Percentiles rank a stretch among this genome's conserved stretches.
Conservation (phyloP, 2,329 filamentous ascomycete genomes). For the Beauveria bassiana region DNA sequence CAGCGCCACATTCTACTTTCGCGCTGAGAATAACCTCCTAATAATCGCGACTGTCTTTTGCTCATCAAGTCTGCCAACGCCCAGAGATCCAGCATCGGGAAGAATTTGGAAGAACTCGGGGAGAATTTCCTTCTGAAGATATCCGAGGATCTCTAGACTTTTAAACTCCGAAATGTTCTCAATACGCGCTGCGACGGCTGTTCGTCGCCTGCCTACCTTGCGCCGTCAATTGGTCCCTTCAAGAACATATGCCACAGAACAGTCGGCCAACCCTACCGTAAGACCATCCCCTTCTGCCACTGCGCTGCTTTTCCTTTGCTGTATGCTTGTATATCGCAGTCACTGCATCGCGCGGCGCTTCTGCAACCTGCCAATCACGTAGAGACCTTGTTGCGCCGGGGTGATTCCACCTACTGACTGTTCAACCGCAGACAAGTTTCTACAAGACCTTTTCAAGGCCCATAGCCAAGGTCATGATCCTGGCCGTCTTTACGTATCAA, state of each 20-base stretch:
- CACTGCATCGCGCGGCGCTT: not conserved
- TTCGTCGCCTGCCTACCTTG: not conserved
- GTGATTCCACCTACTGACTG: not conserved
- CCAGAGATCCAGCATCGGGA: not conserved
- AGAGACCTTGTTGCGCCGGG: not conserved
- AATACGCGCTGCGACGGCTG: not conserved
- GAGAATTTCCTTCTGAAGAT: too few relatives aligned
- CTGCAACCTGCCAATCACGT: not conserved
- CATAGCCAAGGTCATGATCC: slow-evolving; percentile 64
- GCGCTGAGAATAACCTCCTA: not conserved
- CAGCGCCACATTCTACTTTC: not conserved
- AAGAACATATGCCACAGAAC: slow-evolving; percentile 9
- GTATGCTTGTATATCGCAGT: not conserved
- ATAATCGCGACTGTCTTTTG: not conserved
- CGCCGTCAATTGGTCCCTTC: not conserved
- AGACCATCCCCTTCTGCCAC: not conserved
- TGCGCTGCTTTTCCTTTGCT: too few relatives aligned
- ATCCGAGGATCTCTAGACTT: too few relatives aligned
- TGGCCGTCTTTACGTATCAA: slow-evolving; percentile 73
- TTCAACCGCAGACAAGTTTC: slow-evolving; percentile 47
- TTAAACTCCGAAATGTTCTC: not conserved
- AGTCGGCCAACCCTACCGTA: slow-evolving; percentile 10
- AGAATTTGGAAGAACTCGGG: not conserved
- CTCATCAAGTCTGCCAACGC: not conserved
- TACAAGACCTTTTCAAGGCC: slow-evolving; percentile 70